Evolutionary conservation across 495 filamentous ascomycete species (phyloP).

Genomic region (Cryomyces minteri): DNA sequence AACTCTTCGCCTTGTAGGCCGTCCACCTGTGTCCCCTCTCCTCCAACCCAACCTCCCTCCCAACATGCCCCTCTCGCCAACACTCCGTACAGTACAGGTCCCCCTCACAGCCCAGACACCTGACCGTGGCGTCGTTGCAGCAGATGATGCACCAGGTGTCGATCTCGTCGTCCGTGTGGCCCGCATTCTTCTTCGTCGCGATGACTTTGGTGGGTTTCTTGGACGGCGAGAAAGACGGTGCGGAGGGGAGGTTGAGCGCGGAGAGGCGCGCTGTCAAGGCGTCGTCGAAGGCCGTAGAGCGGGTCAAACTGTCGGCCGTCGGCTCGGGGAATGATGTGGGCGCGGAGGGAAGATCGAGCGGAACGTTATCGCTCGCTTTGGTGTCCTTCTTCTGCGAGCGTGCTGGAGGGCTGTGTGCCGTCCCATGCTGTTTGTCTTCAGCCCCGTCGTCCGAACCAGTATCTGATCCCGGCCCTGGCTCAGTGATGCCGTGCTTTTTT

Average conservation of each 20-base stretch:
- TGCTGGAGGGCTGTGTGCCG: neutral
- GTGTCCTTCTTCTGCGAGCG: neutral
- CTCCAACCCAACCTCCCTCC: constrained; percentile 34
- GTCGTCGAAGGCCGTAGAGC: constrained; percentile 8
- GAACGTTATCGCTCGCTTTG: neutral
- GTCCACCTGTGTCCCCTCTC: constrained; percentile 24
- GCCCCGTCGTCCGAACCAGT: neutral
- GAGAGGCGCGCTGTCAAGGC: constrained; percentile 11
- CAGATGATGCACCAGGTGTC: constrained; percentile 55
- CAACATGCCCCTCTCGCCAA: constrained; percentile 52
- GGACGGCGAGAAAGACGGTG: constrained; percentile 30
- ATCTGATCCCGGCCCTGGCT: neutral
- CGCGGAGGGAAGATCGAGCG: constrained; percentile 9
- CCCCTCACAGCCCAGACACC: constrained; percentile 42
- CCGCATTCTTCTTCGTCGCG: constrained; percentile 7
- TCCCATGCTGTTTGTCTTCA: no score
- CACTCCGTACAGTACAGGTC: constrained; percentile 48
- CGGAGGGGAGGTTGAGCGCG: constrained; percentile 26
- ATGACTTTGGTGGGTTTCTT: constrained; percentile 16
- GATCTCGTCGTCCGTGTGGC: constrained; percentile 41
- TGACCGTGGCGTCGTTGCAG: constrained; percentile 42
- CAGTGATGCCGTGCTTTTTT: constrained; percentile 7
- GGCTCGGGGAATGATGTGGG: constrained; percentile 6
- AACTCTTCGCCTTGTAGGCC: neutral
- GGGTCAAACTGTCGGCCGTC: constrained; percentile 1